Evolutionary conservation across 768 basidiomycete species (phyloP).

Genomic region (Rhizopogon vulgaris): DNA sequence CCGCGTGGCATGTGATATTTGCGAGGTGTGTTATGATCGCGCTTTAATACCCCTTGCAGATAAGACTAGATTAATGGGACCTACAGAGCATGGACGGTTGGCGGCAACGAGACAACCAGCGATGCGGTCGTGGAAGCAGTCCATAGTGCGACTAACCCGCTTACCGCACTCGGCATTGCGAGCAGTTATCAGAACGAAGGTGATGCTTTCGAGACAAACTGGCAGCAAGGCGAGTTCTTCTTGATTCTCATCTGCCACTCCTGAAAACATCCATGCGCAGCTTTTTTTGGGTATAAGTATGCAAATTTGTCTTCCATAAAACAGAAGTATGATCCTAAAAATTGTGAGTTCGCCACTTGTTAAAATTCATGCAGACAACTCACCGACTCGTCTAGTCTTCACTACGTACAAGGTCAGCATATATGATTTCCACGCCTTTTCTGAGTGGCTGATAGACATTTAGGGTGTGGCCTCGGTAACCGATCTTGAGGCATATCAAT

Average conservation of each 20-base stretch:
- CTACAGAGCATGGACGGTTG: constrained; percentile 12
- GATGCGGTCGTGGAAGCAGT: constrained; percentile 4
- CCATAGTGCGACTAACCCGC: constrained; percentile 5
- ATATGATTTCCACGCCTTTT: neutral
- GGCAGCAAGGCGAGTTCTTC: constrained; percentile 10
- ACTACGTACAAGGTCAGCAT: constrained; percentile 12
- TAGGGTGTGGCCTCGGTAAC: constrained; percentile 2
- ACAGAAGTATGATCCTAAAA: constrained; percentile 15
- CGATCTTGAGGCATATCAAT: neutral
- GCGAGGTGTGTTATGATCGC: constrained; percentile 1
- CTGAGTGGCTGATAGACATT: neutral
- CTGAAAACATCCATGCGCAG: neutral
- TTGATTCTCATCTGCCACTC: neutral
- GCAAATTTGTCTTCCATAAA: constrained; percentile 11
- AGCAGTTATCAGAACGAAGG: constrained; percentile 21
- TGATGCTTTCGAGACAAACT: constrained; percentile 11
- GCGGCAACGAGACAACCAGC: neutral
- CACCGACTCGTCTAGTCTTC: constrained; percentile 8
- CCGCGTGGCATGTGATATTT: constrained; percentile 11
- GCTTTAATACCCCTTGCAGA: neutral
- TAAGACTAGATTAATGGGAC: neutral
- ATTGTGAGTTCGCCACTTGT: constrained; percentile 8
- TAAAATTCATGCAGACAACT: neutral
- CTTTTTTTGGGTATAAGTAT: constrained; percentile 17
- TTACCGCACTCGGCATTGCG: constrained; percentile 11